A percentile compares a stretch with the other conserved stretches of the same genome.
Evolutionary conservation across 495 filamentous ascomycete genomes (phyloP).

Genomic region (Hypoxylon crocopeplum): DNA sequence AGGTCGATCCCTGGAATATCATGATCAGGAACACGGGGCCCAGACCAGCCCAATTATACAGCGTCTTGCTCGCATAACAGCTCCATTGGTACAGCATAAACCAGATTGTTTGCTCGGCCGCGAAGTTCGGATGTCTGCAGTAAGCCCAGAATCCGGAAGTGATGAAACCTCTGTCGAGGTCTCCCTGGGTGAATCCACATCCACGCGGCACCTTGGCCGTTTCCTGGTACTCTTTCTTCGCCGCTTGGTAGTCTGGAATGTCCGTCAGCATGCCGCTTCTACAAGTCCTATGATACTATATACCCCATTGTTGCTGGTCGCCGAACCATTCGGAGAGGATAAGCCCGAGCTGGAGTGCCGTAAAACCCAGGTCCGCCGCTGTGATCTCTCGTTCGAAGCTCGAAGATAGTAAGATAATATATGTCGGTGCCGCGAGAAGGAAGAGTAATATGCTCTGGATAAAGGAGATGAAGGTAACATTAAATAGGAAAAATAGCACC

Average conservation of each 20-base stretch:
- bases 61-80: conserved; percentile 70
- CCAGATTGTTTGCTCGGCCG: conserved; percentile 93
- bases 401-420: conserved; percentile 71
- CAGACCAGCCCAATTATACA: conserved; percentile 79
- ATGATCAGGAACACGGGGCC: conserved; percentile 73
- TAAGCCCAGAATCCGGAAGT: conserved; percentile 85
- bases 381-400: conserved; percentile 52
- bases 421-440: conserved; percentile 78
- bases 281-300: conserved; percentile 21
- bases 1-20: conserved; percentile 88
- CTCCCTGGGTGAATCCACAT: conserved; percentile 62
- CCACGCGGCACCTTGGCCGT: conserved; percentile 71
- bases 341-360: conserved; percentile 69
- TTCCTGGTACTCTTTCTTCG: conserved; percentile 76
- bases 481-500: conserved; percentile 78
- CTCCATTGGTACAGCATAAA: conserved; percentile 84
- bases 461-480: conserved; percentile 85
- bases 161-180: conserved; percentile 91
- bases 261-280: conserved; percentile 26
- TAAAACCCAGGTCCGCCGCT: conserved; percentile 70
- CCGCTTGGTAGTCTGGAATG: conserved; percentile 71
- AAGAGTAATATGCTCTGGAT: conserved; percentile 83
- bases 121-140: conserved; percentile 93
- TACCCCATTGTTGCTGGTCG: conserved; percentile 93
- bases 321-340: conserved; percentile 80